These are phyloP conservation scores for Eremochloa ophiuroides DNA, from an alignment of 176 grass and related monocot species.

Conservation along the genomic window DNA sequence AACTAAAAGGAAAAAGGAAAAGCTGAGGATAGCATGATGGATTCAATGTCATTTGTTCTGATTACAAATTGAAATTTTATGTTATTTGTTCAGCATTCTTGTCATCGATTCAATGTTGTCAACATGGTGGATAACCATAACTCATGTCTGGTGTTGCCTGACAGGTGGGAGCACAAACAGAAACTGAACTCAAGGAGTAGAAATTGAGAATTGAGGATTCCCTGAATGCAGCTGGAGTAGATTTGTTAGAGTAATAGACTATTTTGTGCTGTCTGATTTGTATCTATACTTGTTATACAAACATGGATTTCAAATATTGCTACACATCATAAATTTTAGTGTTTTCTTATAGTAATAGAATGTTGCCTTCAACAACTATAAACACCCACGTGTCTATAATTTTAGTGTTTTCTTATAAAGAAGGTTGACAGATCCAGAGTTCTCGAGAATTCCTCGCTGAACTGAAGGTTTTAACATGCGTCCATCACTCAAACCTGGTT, in stretches of 20 bases:
- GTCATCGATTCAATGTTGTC: background rate
- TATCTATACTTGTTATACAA: too few species aligned
- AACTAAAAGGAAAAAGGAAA: slow-evolving; percentile 75
- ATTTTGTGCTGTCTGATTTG: background rate
- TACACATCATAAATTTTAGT: too few species aligned
- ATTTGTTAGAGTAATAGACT: background rate
- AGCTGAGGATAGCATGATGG: slow-evolving; percentile 87
- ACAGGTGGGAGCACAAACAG: slow-evolving; percentile 95
- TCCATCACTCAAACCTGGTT: slow-evolving; percentile 79
- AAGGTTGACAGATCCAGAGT: too few species aligned
- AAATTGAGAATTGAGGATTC: slow-evolving; percentile 99
- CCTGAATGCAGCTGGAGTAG: slow-evolving; percentile 87
- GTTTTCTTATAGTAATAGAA: too few species aligned
- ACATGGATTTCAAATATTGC: too few species aligned
- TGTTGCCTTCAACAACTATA: too few species aligned
- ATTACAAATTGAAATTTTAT: background rate
- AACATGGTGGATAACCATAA: background rate
- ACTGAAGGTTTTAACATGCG: slow-evolving; percentile 64
- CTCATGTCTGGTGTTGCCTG: slow-evolving; percentile 5
- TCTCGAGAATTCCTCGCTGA: slow-evolving; percentile 72
- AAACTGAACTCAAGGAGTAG: slow-evolving; percentile 93
- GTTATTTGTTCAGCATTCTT: background rate
- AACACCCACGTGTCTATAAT: too few species aligned
- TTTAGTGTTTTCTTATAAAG: too few species aligned
- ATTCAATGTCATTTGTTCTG: slow-evolving; percentile 75